phyloP scores from a whole-genome alignment of 257 asterid genomes.

The Solanum microdontum region DNA sequence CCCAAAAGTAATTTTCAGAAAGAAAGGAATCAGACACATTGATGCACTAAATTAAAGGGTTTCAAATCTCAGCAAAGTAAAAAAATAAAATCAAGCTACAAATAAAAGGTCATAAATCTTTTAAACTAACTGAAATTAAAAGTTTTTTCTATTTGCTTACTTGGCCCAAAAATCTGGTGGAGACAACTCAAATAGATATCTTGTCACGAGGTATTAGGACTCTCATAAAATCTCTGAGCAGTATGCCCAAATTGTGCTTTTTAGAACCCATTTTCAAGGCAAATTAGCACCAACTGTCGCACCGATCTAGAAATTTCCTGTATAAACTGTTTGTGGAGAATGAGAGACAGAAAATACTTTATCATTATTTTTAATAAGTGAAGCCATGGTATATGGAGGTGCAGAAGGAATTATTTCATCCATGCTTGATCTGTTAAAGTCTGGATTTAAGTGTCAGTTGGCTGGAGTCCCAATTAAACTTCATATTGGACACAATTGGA shows the following conservation, averaged over 20 bases:
- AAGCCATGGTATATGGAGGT: constrained; percentile 74
- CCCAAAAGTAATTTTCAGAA: neutral
- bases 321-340: constrained; percentile 32
- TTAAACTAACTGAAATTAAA: neutral
- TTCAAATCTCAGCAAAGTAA: neutral
- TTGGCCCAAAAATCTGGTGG: constrained; percentile 49
- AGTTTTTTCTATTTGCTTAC: constrained; percentile 32
- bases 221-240: constrained; percentile 31
- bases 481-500: no score
- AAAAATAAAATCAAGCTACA: neutral
- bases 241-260: constrained; percentile 40
- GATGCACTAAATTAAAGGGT: neutral
- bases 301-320: constrained; percentile 46
- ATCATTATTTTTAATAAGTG: constrained; percentile 67
- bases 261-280: constrained; percentile 52
- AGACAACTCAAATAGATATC: constrained; percentile 48
- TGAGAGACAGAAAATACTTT: constrained; percentile 28
- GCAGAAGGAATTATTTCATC: constrained; percentile 20
- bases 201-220: constrained; percentile 29
- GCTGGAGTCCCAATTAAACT: constrained; percentile 52
- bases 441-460: constrained; percentile 58
- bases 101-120: neutral
- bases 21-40: neutral
- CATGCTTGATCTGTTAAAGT: constrained; percentile 33
- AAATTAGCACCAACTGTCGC: constrained; percentile 29